phyloP scores from a whole-genome alignment of 768 basidiomycete genomes.

The Russula emetica region DNA sequence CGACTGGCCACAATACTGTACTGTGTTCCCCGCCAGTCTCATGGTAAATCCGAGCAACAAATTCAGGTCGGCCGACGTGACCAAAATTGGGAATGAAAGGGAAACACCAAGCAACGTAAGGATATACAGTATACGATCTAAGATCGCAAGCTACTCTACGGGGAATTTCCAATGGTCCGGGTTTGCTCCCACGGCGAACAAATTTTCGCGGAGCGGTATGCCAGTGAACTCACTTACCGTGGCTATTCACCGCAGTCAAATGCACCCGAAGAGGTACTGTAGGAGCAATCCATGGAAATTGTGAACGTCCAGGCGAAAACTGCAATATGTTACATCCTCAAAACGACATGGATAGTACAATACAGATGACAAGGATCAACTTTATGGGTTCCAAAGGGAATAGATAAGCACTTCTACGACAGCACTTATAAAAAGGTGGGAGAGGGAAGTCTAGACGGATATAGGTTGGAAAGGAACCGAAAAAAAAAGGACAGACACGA shows the following conservation, averaged over 20 bases:
- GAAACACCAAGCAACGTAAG: background rate
- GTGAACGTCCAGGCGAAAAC: background rate
- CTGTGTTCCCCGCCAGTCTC: background rate
- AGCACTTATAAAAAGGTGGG: background rate
- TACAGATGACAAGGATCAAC: background rate
- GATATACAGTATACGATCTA: background rate
- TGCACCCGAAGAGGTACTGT: background rate
- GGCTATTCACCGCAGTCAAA: too few relatives aligned
- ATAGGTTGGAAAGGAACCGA: background rate
- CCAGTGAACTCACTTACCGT: background rate
- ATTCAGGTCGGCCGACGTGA: background rate
- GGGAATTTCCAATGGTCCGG: background rate
- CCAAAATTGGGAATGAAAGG: background rate
- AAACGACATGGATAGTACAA: background rate
- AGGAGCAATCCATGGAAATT: background rate
- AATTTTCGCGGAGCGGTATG: background rate
- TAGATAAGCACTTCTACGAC: background rate
- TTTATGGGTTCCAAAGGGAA: background rate
- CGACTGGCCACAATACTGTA: background rate
- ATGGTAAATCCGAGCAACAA: conserved; percentile 1
- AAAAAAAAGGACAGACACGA: background rate
- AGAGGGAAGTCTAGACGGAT: background rate
- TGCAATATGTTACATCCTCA: background rate
- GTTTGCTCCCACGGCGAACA: background rate
- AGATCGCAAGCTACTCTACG: background rate